Evolutionary conservation across 2,329 filamentous ascomycete genomes (phyloP).

Genomic region (Paecilomyces dactylethromorphus): DNA sequence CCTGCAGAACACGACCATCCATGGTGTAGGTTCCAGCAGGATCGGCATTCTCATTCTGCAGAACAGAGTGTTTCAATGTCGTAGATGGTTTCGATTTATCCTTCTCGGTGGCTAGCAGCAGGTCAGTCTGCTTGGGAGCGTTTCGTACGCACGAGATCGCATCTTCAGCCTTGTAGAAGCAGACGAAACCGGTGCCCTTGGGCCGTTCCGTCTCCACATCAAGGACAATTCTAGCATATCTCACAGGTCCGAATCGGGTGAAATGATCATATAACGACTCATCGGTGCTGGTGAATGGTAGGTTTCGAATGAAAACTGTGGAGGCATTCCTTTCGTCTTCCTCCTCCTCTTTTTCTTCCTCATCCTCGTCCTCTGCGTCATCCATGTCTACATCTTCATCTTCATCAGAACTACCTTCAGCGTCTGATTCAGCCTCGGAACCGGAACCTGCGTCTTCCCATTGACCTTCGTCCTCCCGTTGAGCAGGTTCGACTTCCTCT

Average conservation of each 20-base stretch:
- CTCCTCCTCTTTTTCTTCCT: constrained; percentile 38
- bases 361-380: constrained; percentile 35
- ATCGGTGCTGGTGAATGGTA: constrained; percentile 84
- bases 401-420: constrained; percentile 38
- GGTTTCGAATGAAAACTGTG: constrained; percentile 87
- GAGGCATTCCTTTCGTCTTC: constrained; percentile 55
- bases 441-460: constrained; percentile 30
- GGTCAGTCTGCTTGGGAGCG: constrained; percentile 55
- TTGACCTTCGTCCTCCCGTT: constrained; percentile 39
- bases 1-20: constrained; percentile 77
- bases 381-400: constrained; percentile 38
- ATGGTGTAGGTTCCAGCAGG: constrained; percentile 80
- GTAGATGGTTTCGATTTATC: constrained; percentile 31
- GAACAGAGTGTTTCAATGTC: constrained; percentile 67
- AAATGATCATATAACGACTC: constrained; percentile 81
- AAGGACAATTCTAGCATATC: constrained; percentile 87
- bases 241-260: constrained; percentile 73
- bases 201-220: constrained; percentile 80
- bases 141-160: constrained; percentile 68
- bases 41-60: constrained; percentile 81
- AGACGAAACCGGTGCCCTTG: constrained; percentile 90
- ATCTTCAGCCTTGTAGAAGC: constrained; percentile 74
- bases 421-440: constrained; percentile 29
- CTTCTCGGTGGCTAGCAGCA: constrained; percentile 37
- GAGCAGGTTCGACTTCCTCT: constrained; percentile 35